Evolutionary conservation across 345 rosid species (phyloP), one percentile per base, ranked within the genome.

Genomic region (Populus ilicifolia): DNA sequence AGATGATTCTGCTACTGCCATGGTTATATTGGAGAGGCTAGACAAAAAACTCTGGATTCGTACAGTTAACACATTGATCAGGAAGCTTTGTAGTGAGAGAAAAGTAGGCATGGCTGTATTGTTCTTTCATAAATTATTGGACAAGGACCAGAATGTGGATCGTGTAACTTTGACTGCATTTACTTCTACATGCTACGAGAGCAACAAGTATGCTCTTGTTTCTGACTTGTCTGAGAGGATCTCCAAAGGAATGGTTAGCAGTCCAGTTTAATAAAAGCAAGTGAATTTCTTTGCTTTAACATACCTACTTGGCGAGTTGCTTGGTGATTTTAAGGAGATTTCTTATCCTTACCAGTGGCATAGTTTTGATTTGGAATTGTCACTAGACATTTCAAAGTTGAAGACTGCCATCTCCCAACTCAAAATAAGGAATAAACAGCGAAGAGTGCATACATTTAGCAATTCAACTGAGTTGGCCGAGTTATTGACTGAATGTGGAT

Each of bases 81-180:
- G 98, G 83, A 93, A 91, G 84, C 93, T 91, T 76, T 94, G 95
- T 81, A 84, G 91, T 67, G 98, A 91, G 87, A 90, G 86, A 81
- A 93, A 87, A 82, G 93, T 91, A 8, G 98, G 98, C 43, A 82
- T 89, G 48, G 97, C 96, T 4, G 90, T 92, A 67, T 78, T 94
- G 83, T 93, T 94, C 85, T 89, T 89, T 77, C 90, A 88, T 75
- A 91, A 89, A 74, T 72, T 93, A 72, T 65, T 86, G 77, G 91
- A 88, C 77, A 89, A 83, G 81, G 94, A 92, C 59, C 68, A 73
- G 17, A 85, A 63, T 20, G 84, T 83, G 66, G 92, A 92, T 85
- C 91, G 85, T 41, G 88, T 91, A 30, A 89, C 93, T 20, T 79
- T 85, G 80, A 84, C 97, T 25, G 99, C 96, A 50, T 87, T 93